These are phyloP conservation scores for Penicillium mononematosum DNA, from an alignment of 495 filamentous ascomycete species.

Conservation along the genomic window DNA sequence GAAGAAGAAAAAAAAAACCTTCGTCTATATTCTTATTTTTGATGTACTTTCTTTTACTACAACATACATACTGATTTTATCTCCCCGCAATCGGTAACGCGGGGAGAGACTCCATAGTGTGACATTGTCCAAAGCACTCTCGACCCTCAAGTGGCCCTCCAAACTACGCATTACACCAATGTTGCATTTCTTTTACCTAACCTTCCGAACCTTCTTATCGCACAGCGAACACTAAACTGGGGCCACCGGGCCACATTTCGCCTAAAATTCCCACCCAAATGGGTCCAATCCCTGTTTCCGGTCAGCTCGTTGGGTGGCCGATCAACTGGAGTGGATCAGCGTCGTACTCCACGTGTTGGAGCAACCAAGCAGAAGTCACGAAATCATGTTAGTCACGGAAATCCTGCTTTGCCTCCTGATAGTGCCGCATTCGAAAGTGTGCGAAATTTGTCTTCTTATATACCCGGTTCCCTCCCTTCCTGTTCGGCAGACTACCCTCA, in stretches of 20 bases:
- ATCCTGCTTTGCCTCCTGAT: conserved; percentile 15
- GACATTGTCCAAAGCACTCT: not conserved
- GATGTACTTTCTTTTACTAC: not conserved
- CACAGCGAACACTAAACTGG: conserved; percentile 1
- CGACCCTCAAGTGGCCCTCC: not conserved
- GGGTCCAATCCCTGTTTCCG: conserved; percentile 17
- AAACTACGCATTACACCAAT: conserved; percentile 4
- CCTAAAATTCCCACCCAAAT: conserved; percentile 3
- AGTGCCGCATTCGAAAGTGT: conserved; percentile 21
- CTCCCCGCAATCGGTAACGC: conserved; percentile 9
- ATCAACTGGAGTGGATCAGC: conserved; percentile 24
- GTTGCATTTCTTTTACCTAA: conserved; percentile 33
- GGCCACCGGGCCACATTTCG: conserved; percentile 11
- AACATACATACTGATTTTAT: not conserved
- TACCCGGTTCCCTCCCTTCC: conserved; percentile 4
- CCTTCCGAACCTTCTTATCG: conserved; percentile 27
- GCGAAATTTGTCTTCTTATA: conserved; percentile 18
- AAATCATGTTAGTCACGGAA: conserved; percentile 17
- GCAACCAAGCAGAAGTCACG: conserved; percentile 9
- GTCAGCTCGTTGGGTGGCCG: conserved; percentile 22
- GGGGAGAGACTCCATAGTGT: conserved; percentile 9
- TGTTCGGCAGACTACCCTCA: not conserved
- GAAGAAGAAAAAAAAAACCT: not conserved
- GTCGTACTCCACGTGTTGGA: conserved; percentile 35
- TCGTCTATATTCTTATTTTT: not conserved